These are phyloP conservation scores for Aspergillus fijiensis DNA, from an alignment of 2,329 filamentous ascomycete species.

Conservation along the genomic window DNA sequence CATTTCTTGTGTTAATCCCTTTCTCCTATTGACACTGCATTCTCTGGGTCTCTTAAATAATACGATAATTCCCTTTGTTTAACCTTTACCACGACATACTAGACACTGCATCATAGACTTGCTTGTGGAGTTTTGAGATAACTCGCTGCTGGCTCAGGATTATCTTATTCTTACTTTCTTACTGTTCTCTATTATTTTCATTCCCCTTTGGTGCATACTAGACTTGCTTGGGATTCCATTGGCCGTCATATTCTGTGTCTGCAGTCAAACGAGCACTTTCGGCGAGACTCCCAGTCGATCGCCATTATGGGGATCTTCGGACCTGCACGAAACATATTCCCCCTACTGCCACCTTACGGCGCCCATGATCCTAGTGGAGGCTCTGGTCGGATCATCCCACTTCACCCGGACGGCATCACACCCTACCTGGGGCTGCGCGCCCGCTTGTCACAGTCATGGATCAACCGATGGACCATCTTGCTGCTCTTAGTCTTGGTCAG, in stretches of 20 bases:
- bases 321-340: conserved; percentile 36
- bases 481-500: conserved; percentile 81
- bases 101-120: not conserved
- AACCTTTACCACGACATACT: not conserved
- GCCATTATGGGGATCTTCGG: conserved; percentile 34
- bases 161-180: not conserved
- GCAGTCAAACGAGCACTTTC: not conserved
- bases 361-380: conserved; percentile 50
- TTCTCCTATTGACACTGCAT: too few species aligned
- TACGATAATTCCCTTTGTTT: too few species aligned
- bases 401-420: conserved; percentile 69
- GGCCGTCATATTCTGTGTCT: not conserved
- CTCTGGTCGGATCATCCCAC: conserved; percentile 55
- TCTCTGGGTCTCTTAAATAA: not conserved
- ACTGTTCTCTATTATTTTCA: not conserved
- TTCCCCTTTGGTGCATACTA: not conserved
- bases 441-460: conserved; percentile 91
- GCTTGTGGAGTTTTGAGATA: not conserved
- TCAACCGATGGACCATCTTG: conserved; percentile 95
- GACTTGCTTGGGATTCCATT: not conserved
- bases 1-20: too few species aligned
- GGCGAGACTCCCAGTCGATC: not conserved
- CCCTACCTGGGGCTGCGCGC: conserved; percentile 89
- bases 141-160: not conserved
- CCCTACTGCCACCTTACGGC: conserved; percentile 43